phyloP scores from a whole-genome alignment of 495 filamentous ascomycete species.

The Poronia punctata region DNA sequence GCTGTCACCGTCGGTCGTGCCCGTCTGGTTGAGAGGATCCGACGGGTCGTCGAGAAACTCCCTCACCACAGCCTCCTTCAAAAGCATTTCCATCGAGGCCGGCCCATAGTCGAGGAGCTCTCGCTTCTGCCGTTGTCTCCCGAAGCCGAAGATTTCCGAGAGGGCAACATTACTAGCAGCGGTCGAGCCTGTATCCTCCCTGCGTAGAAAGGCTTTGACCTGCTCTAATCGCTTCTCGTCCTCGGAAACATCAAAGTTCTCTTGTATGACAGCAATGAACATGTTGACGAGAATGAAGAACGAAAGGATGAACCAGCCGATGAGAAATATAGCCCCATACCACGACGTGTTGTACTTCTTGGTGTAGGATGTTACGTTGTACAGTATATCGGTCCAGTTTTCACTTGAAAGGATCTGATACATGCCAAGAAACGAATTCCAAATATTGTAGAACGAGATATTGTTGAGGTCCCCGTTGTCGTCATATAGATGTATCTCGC shows the following conservation, averaged over 20 bases:
- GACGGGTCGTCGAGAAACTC: conserved; percentile 82
- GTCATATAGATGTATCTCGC: conserved; percentile 61
- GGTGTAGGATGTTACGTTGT: conserved; percentile 67
- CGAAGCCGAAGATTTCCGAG: conserved; percentile 79
- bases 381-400: conserved; percentile 87
- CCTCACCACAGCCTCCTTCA: conserved; percentile 88
- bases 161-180: conserved; percentile 67
- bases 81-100: conserved; percentile 85
- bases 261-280: conserved; percentile 99
- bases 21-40: conserved; percentile 34
- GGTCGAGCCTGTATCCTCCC: conserved; percentile 69
- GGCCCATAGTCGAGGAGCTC: conserved; percentile 85
- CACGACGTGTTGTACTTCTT: conserved; percentile 62
- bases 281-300: conserved; percentile 98
- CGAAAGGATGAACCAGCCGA: conserved; percentile 90
- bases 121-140: conserved; percentile 55
- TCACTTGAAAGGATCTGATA: conserved; percentile 97
- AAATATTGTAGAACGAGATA: conserved; percentile 82
- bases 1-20: conserved; percentile 28
- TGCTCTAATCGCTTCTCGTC: conserved; percentile 97
- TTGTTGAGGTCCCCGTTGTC: conserved; percentile 47
- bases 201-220: conserved; percentile 86
- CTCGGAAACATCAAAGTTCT: conserved; percentile 99
- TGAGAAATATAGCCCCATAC: conserved; percentile 89
- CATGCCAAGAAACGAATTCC: conserved; percentile 95